Evolutionary conservation across 2,329 filamentous ascomycete species (phyloP), one percentile per base, ranked within the genome.

Genomic region (Trichoderma aggressivum): DNA sequence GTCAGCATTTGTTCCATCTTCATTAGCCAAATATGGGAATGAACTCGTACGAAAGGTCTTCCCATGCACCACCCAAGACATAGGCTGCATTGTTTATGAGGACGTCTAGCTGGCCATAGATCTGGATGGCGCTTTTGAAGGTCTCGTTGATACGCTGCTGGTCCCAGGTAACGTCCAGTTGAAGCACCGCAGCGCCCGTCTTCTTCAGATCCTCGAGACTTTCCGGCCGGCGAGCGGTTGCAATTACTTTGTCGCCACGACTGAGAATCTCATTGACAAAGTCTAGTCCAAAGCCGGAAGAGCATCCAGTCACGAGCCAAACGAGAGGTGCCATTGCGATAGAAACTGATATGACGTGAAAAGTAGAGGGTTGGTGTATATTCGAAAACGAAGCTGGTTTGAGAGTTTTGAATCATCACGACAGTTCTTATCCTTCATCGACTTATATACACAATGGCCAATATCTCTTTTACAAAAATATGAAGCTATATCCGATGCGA

Each of bases 271-370:
- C 56, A 32, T 55, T 18, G 36, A 70, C 58, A 55, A 70, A 70
- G 21, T 30, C 58, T 55, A 26, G 6, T 7, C 66, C 66, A 18
- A 70, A 70, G 30, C 66, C 66, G 28, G 66, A 70, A 28, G 66
- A 70, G 74, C 73, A 12, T 73, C 72, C 59, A 36, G 36, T 62
- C 28, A 53, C 60, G 50, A 58, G 62, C 76, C 75, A 53, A 71
- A 71, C 26, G 86, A 76, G 68, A 86, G 83, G n/a, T 82, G 66
- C 39, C 66, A 70, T 82, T 39, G 24, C n/a, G 39, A 50, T 28
- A 26, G 21, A 11, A 6, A 5, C 12, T 43, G 21, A 16, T 66
- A 1, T 21, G 36, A 34, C 6, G 6, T 10, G 11, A 3, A 11
- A 32, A 43, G 50, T 34, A 21, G 32, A 34, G 18, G 32, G 8